Evolutionary conservation across 2,329 filamentous ascomycete genomes (phyloP).

Genomic region (Epichloe amarillans): DNA sequence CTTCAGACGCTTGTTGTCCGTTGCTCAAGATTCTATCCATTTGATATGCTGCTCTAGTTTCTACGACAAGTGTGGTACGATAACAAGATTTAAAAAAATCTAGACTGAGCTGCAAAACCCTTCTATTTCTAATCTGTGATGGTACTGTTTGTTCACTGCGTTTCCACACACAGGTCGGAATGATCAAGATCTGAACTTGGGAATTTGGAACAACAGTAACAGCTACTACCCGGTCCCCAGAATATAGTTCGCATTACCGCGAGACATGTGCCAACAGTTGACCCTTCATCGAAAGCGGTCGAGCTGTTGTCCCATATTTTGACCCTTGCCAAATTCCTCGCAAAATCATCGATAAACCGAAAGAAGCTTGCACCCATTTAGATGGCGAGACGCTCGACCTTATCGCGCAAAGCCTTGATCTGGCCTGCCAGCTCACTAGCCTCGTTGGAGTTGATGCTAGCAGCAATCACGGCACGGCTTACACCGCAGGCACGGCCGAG

Average conservation of each 20-base stretch:
- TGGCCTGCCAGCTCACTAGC: slow-evolving; percentile 74
- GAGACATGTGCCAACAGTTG: not conserved
- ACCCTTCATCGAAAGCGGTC: not conserved
- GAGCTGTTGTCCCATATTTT: not conserved
- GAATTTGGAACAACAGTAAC: too few relatives aligned
- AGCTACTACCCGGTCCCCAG: too few relatives aligned
- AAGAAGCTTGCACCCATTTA: slow-evolving; percentile 33
- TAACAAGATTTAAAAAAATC: too few relatives aligned
- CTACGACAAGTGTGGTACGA: too few relatives aligned
- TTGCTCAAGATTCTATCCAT: too few relatives aligned
- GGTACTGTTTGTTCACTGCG: too few relatives aligned
- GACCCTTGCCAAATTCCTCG: not conserved
- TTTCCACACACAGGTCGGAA: too few relatives aligned
- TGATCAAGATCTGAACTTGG: too few relatives aligned
- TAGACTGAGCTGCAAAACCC: too few relatives aligned
- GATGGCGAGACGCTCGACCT: slow-evolving; percentile 92
- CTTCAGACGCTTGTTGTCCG: too few relatives aligned
- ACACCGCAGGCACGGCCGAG: slow-evolving; percentile 86
- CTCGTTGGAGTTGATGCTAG: slow-evolving; percentile 84
- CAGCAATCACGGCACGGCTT: slow-evolving; percentile 72
- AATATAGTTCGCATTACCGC: not conserved
- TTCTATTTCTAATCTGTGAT: too few relatives aligned
- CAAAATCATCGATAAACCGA: not conserved
- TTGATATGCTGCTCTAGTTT: too few relatives aligned
- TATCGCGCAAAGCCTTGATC: slow-evolving; percentile 82